A percentile compares a stretch with the other conserved stretches of the same genome.
Evolutionary conservation across 192 early-diverging fungal species (phyloP).

Genomic region (Coemansia javaensis): DNA sequence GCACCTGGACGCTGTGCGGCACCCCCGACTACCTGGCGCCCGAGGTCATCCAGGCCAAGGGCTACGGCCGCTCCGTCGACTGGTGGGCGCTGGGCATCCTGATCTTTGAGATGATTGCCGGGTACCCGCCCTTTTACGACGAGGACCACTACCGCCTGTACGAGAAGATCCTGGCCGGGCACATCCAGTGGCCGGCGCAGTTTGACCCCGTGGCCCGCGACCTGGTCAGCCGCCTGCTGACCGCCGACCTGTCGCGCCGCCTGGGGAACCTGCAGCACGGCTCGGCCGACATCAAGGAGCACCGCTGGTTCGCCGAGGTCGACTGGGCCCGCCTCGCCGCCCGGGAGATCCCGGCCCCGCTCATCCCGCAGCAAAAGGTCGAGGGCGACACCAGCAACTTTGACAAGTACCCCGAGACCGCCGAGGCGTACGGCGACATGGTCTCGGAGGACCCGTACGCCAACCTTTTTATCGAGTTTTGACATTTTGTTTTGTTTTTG

Average conservation of each 20-base stretch:
- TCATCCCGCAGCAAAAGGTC: slow-evolving; percentile 73
- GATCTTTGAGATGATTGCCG: slow-evolving; percentile 94
- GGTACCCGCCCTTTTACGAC: slow-evolving; percentile 93
- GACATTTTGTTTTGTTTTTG: too few species aligned
- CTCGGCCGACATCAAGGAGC: slow-evolving; percentile 85
- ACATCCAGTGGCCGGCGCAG: slow-evolving; percentile 78
- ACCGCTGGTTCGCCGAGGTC: slow-evolving; percentile 91
- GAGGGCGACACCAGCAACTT: slow-evolving; percentile 93
- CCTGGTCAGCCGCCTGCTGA: slow-evolving; percentile 75
- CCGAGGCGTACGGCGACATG: slow-evolving; percentile 78
- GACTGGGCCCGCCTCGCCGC: slow-evolving; percentile 79
- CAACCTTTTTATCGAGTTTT: slow-evolving; percentile 75
- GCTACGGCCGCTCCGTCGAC: slow-evolving; percentile 89
- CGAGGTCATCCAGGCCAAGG: slow-evolving; percentile 88
- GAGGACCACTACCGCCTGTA: slow-evolving; percentile 91
- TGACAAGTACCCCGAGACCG: slow-evolving; percentile 89
- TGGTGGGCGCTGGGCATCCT: slow-evolving; percentile 94
- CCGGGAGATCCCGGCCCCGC: slow-evolving; percentile 76
- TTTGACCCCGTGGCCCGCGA: slow-evolving; percentile 81
- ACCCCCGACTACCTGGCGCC: slow-evolving; percentile 84
- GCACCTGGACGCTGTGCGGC: slow-evolving; percentile 81
- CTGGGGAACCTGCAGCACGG: slow-evolving; percentile 85
- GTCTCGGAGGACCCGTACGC: slow-evolving; percentile 64
- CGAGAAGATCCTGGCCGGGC: slow-evolving; percentile 86
- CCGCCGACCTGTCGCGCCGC: slow-evolving; percentile 75